phyloP scores from a whole-genome alignment of 2,329 filamentous ascomycete genomes.

The Paecilomyces fulvus region DNA sequence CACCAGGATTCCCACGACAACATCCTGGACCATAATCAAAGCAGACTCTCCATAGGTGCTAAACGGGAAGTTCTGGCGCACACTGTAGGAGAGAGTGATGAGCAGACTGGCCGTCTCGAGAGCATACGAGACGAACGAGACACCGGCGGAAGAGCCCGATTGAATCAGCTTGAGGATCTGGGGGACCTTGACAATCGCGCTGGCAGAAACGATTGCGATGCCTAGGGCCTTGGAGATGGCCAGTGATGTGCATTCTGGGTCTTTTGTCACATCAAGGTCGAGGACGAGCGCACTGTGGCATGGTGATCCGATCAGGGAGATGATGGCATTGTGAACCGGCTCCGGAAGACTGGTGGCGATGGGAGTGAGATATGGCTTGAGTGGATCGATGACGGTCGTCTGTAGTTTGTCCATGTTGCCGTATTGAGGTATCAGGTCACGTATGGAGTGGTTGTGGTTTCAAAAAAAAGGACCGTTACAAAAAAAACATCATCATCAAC shows the following conservation, averaged over 20 bases:
- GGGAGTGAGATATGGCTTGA: slow-evolving; percentile 49
- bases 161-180: slow-evolving; percentile 88
- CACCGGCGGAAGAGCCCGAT: slow-evolving; percentile 70
- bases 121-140: slow-evolving; percentile 83
- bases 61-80: slow-evolving; percentile 85
- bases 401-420: slow-evolving; percentile 35
- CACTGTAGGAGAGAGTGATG: slow-evolving; percentile 85
- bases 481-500: background rate
- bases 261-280: slow-evolving; percentile 66
- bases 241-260: slow-evolving; percentile 75
- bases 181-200: slow-evolving; percentile 88
- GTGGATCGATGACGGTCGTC: slow-evolving; percentile 31
- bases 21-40: slow-evolving; percentile 84
- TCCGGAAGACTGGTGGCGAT: slow-evolving; percentile 65
- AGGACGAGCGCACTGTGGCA: slow-evolving; percentile 85
- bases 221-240: slow-evolving; percentile 88
- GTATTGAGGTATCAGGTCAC: background rate
- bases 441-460: background rate
- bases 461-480: background rate
- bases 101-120: slow-evolving; percentile 85
- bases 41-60: slow-evolving; percentile 95
- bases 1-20: slow-evolving; percentile 79
- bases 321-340: slow-evolving; percentile 64
- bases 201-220: slow-evolving; percentile 84
- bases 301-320: slow-evolving; percentile 68